Evolutionary conservation across 345 rosid species (phyloP), one percentile per base, ranked within the genome.

Genomic region (Reutealis trisperma): DNA sequence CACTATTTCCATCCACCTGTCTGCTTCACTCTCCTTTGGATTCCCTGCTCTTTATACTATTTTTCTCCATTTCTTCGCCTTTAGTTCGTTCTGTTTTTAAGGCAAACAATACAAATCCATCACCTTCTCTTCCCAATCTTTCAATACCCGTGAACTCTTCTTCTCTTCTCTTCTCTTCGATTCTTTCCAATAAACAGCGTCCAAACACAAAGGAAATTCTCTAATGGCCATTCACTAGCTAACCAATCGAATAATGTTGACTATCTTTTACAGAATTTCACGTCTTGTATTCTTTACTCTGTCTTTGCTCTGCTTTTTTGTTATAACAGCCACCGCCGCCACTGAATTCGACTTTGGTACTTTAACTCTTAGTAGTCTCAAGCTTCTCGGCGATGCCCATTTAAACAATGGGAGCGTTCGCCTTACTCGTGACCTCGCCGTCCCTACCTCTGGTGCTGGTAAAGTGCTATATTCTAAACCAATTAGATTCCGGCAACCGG

Each of bases 351-450:
- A 96, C 89, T 85, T 96, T 83, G 94, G 92, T 2, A 90, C 94
- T 52, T 74, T 96, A 68, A 86, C 97, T 60, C 86, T 96, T 3
- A 80, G 88, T 52, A 91, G 89, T 62, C 85, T 96, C 21, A 89
- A 87, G 75, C 93, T 96, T 58, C 85, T 96, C 14, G 99, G 99
- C 14, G 98, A 92, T 72, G 99, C 99, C 49, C 98, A 93, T 83
- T 77, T 92, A 76, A 83, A 80, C 88, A 93, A 96, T 82, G 90
- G 89, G 47, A 93, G 90, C 63, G 90, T 92, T 6, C 87, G 86
- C 22, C 99, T 96, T 86, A 93, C 98, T 34, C 89, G 90, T 21
- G 99, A 93, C 81, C 87, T 96, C 75, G 47, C 90, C 34, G 98
- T 92, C 24, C 99, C 99, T 1, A 85, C 87, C 74, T 91, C 96